Evolutionary conservation across 495 filamentous ascomycete species (phyloP), one percentile per base, ranked within the genome.

Genomic region (Pyrenopolyporus hunteri): DNA sequence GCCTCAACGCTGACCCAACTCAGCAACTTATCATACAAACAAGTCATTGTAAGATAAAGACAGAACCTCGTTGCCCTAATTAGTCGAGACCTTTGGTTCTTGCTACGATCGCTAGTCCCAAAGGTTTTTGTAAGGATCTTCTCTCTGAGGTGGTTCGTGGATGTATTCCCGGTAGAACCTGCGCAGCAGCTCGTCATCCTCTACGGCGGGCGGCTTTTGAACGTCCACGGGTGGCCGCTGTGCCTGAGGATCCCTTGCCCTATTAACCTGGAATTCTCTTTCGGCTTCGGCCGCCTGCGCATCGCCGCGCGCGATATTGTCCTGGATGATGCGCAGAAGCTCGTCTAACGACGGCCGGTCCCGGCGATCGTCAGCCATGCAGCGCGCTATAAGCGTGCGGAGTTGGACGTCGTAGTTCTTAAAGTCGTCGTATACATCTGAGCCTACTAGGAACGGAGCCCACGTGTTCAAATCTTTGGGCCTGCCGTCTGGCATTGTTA

Each of bases 311-410:
- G 43, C 20, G 11, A 59, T 64, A 13, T 44, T 55, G 10, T 19
- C 1, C 22, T 54, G 32, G 28, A 59, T 45, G 4, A 25, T 37
- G 4, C 37, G 2, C 1, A 64, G 28, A 6, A 64, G 49, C 23
- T 59, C 54, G 0, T 50, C 22, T 19, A 64, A 19, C 0, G 28
- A 14, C 7, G 61, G 61, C 6, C 61, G 61, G 8, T 64, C 54
- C 13, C 48, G 14, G 10, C 16, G 23, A 25, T 28, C 3, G 19
- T 64, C 48, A 0, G 61, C 61, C 61, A 64, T 64, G 23, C 61
- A 64, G 7, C 61, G 54, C 26, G 61, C 61, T 54, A 64, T 50
- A 7, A 64, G n/a, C n/a, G 42, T 59, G 14, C 61, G 61, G 22
- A 64, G 29, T 13, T 45, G 43, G 9, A 28, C 9, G 13, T 19